These are phyloP conservation scores for Aurantiochytrium sp. DNA, from an alignment of 108 stramenopile genomes.

Conservation along the genomic window DNA sequence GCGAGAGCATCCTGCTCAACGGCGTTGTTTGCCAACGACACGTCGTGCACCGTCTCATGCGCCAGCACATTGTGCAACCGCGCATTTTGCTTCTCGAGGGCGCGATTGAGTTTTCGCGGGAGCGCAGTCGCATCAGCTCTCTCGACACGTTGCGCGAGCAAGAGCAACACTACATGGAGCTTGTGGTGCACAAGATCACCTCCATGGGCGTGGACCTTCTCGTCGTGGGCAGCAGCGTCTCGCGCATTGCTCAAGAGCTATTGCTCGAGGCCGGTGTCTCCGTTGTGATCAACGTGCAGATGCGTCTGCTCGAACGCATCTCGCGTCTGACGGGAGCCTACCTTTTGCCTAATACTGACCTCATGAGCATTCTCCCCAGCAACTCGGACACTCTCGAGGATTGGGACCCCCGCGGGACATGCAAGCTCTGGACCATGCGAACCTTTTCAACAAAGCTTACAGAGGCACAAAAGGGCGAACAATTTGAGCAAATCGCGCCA, in stretches of 20 bases:
- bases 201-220: neutral
- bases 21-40: neutral
- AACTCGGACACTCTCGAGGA: neutral
- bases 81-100: neutral
- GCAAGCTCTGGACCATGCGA: neutral
- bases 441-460: constrained; percentile 1
- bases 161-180: neutral
- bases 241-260: neutral
- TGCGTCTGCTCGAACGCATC: constrained; percentile 8
- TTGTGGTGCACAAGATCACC: neutral
- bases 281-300: neutral
- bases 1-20: neutral
- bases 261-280: neutral
- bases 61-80: neutral
- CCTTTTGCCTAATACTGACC: neutral
- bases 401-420: neutral
- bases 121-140: neutral
- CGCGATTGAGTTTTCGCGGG: neutral
- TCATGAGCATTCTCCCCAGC: neutral
- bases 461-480: neutral
- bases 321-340: neutral
- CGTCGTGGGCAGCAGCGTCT: neutral
- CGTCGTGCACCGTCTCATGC: neutral
- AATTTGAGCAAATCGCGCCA: neutral
- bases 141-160: neutral